Conservation (phyloP, 2,329 filamentous ascomycete genomes). For the Chrysoporthe austroafricana region DNA sequence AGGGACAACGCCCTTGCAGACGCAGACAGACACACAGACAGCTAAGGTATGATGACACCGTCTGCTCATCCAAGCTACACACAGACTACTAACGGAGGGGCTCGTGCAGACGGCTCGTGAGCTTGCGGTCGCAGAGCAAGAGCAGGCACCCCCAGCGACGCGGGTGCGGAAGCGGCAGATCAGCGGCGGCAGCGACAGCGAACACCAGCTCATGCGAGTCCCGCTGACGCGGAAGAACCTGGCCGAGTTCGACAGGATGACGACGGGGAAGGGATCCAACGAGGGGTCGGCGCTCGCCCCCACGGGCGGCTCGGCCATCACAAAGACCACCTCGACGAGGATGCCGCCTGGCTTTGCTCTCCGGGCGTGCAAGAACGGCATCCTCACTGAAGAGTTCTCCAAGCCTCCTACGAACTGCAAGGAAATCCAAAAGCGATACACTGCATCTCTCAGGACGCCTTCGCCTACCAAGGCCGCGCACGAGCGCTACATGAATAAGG, state of each 20-base stretch:
- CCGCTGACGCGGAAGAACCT: background rate
- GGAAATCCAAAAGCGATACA: background rate
- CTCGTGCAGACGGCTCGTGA: no score
- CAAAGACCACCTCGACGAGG: background rate
- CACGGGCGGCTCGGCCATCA: background rate
- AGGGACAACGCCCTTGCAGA: no score
- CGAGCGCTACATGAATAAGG: background rate
- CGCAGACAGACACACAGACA: no score
- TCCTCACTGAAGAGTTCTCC: background rate
- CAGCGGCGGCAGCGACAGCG: no score
- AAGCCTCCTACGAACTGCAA: background rate
- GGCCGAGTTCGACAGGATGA: background rate
- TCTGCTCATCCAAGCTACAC: no score
- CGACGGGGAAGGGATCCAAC: background rate
- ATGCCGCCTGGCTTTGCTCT: background rate
- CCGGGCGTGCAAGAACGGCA: background rate
- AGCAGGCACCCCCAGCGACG: no score
- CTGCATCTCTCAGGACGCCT: background rate
- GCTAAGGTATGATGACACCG: no score
- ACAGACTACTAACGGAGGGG: no score
- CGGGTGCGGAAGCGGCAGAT: no score
- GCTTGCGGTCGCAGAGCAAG: no score
- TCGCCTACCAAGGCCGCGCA: background rate
- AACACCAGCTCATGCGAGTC: background rate
- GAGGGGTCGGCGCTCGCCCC: no score